A percentile compares a stretch with the other conserved stretches of the same genome.
phyloP scores from a whole-genome alignment of 352 stramenopile genomes.

The Thalassiosira exigua region DNA sequence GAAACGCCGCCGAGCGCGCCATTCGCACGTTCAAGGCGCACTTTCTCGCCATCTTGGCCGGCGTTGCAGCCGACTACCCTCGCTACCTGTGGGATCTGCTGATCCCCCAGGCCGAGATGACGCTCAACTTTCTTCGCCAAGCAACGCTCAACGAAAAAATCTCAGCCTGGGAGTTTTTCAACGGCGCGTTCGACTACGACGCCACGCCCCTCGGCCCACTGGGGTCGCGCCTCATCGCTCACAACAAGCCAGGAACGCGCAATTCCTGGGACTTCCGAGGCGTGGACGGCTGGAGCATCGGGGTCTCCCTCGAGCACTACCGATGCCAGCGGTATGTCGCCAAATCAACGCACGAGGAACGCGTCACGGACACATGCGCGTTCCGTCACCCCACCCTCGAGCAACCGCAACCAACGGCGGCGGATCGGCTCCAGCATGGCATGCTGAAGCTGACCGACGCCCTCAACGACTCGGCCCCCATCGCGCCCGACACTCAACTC shows the following conservation, averaged over 20 bases:
- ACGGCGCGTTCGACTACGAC: constrained; percentile 21
- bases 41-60: constrained; percentile 34
- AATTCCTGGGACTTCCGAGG: constrained; percentile 37
- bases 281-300: too few species aligned
- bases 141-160: constrained; percentile 38
- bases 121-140: constrained; percentile 40
- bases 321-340: too few species aligned
- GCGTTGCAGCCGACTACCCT: constrained; percentile 21
- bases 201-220: too few species aligned
- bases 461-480: background rate
- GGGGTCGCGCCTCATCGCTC: too few species aligned
- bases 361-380: constrained; percentile 28
- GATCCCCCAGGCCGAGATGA: too few species aligned
- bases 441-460: background rate
- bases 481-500: background rate
- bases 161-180: constrained; percentile 18
- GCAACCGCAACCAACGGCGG: constrained; percentile 7
- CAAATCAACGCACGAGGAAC: background rate
- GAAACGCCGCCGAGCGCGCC: constrained; percentile 59
- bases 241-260: constrained; percentile 11
- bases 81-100: constrained; percentile 31
- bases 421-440: background rate
- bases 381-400: constrained; percentile 14
- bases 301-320: too few species aligned
- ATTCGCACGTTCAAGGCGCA: constrained; percentile 69